These are phyloP conservation scores for Ganoderma boninense DNA, from an alignment of 1,284 basidiomycete genomes.

Conservation along the genomic window DNA sequence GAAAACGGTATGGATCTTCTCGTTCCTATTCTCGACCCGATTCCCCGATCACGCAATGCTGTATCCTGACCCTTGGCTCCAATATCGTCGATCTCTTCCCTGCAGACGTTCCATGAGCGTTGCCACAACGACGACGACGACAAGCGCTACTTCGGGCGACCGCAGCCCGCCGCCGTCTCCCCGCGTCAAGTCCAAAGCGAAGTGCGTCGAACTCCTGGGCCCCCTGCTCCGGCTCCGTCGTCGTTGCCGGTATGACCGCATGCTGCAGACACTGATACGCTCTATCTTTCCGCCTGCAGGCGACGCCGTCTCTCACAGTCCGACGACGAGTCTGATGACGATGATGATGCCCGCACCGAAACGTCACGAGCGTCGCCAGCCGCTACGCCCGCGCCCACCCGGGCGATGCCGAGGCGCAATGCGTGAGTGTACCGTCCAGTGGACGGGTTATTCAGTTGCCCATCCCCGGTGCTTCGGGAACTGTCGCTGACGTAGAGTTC, in stretches of 20 bases:
- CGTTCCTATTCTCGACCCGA: background rate
- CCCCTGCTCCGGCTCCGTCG: background rate
- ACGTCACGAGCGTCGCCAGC: slow-evolving; percentile 34
- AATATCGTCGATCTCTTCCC: background rate
- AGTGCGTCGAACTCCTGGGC: slow-evolving; percentile 32
- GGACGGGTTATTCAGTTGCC: background rate
- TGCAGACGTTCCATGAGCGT: slow-evolving; percentile 48
- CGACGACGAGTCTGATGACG: slow-evolving; percentile 53
- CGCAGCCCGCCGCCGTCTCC: slow-evolving; percentile 38
- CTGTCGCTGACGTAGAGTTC: background rate
- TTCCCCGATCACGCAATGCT: slow-evolving; percentile 5
- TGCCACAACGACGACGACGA: slow-evolving; percentile 39
- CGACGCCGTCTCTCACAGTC: slow-evolving; percentile 51
- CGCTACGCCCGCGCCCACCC: slow-evolving; percentile 37
- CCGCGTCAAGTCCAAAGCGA: slow-evolving; percentile 41
- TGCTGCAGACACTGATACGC: background rate
- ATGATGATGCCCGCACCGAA: slow-evolving; percentile 43
- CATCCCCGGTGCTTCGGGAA: background rate
- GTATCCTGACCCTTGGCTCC: background rate
- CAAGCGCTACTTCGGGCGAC: slow-evolving; percentile 38
- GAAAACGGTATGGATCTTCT: slow-evolving; percentile 40
- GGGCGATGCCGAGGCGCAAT: slow-evolving; percentile 45
- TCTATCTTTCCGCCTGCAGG: slow-evolving; percentile 32
- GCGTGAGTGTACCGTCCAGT: slow-evolving; percentile 42
- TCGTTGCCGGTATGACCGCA: background rate